Evolutionary conservation across 2,329 filamentous ascomycete species (phyloP).

Genomic region (Thermoascus crustaceus): DNA sequence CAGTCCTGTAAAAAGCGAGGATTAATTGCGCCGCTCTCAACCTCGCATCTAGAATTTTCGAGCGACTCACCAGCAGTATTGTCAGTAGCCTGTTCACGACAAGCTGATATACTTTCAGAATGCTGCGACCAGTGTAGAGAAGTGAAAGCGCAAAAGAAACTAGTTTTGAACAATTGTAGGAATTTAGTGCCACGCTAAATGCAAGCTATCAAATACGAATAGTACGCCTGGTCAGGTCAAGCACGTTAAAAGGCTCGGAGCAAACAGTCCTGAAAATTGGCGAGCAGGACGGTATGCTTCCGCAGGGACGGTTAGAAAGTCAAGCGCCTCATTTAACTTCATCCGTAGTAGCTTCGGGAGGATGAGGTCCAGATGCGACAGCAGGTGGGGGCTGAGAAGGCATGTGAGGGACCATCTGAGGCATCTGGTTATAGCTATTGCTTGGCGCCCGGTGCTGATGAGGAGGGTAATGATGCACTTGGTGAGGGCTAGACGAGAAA

Average conservation of each 20-base stretch:
- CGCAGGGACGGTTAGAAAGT: not conserved
- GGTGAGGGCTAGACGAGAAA: slow-evolving; percentile 58
- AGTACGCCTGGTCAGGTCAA: slow-evolving; percentile 3
- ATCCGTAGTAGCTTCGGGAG: slow-evolving; percentile 36
- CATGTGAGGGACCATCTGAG: slow-evolving; percentile 38
- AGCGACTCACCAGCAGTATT: not conserved
- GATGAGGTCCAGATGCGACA: slow-evolving; percentile 30
- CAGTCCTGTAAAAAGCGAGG: not conserved
- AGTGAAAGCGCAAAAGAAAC: not conserved
- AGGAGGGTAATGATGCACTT: slow-evolving; percentile 53
- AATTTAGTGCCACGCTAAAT: slow-evolving; percentile 1
- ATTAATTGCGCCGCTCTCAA: not conserved
- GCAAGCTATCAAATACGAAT: slow-evolving; percentile 1
- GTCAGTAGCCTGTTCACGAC: not conserved
- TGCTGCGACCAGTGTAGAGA: not conserved
- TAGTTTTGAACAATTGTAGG: not conserved
- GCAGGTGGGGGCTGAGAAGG: slow-evolving; percentile 28
- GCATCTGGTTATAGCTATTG: slow-evolving; percentile 46
- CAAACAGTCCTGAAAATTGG: slow-evolving; percentile 9
- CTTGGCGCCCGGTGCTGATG: slow-evolving; percentile 50
- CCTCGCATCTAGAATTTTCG: not conserved
- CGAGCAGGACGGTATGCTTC: not conserved
- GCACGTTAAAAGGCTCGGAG: not conserved
- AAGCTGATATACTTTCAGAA: not conserved
- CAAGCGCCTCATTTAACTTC: slow-evolving; percentile 39